Evolutionary conservation across 257 asterid species (phyloP).

Genomic region (Przewalskia tangutica): DNA sequence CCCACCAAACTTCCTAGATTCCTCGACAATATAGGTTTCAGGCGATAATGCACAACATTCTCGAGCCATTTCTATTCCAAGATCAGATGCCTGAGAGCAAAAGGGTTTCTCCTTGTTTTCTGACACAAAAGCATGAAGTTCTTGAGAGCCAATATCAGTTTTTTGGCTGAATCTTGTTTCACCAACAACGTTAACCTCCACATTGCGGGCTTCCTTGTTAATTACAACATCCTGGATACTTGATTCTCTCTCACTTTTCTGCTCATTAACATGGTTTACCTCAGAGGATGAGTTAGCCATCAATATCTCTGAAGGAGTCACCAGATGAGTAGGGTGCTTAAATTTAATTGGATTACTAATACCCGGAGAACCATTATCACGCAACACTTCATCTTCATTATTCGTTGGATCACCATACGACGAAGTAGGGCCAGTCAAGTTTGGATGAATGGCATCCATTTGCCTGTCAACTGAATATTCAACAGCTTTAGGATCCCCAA

Average conservation of each 20-base stretch:
- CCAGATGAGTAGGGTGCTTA: conserved; percentile 95
- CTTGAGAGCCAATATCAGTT: conserved; percentile 35
- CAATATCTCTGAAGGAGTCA: conserved; percentile 89
- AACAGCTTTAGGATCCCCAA: conserved; percentile 38
- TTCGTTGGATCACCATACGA: conserved; percentile 34
- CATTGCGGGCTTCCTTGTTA: conserved; percentile 46
- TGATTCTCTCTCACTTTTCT: conserved; percentile 30
- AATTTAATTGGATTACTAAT: conserved; percentile 48
- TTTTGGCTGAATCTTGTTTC: conserved; percentile 54
- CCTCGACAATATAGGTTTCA: conserved; percentile 50
- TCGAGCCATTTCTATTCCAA: conserved; percentile 75
- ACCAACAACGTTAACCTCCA: conserved; percentile 72
- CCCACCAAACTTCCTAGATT: conserved; percentile 31
- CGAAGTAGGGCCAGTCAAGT: conserved; percentile 46
- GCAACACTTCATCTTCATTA: conserved; percentile 17
- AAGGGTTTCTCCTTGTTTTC: conserved; percentile 64
- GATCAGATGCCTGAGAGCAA: conserved; percentile 82
- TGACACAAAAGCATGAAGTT: conserved; percentile 39
- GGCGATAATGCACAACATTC: conserved; percentile 55
- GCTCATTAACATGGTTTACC: conserved; percentile 39
- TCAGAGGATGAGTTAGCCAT: conserved; percentile 72
- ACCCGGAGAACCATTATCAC: conserved; percentile 45
- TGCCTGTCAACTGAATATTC: conserved; percentile 51
- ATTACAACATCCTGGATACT: conserved; percentile 52
- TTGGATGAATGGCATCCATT: conserved; percentile 40